Evolutionary conservation across 2,329 filamentous ascomycete species (phyloP).

Genomic region (Aspergillus sclerotialis): DNA sequence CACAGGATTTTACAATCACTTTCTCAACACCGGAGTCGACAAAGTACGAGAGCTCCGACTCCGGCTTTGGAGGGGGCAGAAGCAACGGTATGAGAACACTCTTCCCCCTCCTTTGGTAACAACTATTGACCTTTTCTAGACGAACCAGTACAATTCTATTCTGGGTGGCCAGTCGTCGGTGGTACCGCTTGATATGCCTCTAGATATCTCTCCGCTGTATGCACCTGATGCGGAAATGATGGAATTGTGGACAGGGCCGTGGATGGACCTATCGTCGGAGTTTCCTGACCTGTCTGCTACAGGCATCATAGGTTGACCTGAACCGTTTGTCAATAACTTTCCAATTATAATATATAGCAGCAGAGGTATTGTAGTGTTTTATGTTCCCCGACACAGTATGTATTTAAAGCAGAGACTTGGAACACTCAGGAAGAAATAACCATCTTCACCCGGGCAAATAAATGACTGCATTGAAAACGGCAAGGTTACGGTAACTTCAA

Average conservation of each 20-base stretch:
- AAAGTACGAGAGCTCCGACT: background rate
- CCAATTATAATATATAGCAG: no score
- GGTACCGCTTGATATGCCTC: constrained; percentile 10
- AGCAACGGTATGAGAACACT: constrained; percentile 1
- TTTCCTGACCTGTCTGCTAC: background rate
- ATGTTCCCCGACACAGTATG: no score
- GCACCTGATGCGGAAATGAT: constrained; percentile 7
- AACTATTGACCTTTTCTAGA: constrained; percentile 2
- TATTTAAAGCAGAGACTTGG: no score
- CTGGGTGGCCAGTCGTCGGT: constrained; percentile 10
- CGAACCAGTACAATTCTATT: constrained; percentile 9
- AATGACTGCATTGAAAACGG: no score
- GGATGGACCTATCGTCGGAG: constrained; percentile 2
- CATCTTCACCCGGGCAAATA: no score
- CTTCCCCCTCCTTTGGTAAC: background rate
- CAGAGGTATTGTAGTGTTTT: no score
- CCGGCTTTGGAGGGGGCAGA: constrained; percentile 1
- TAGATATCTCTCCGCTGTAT: constrained; percentile 10
- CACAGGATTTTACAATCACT: constrained; percentile 1
- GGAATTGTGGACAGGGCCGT: constrained; percentile 9
- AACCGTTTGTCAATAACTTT: no score
- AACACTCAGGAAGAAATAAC: no score
- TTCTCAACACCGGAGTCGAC: background rate
- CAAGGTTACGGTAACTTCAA: no score
- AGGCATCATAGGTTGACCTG: background rate